A percentile compares a stretch with the other conserved stretches of the same genome.
These are phyloP conservation scores for Naganishia kalamii DNA, from an alignment of 768 basidiomycete species.

Conservation along the genomic window DNA sequence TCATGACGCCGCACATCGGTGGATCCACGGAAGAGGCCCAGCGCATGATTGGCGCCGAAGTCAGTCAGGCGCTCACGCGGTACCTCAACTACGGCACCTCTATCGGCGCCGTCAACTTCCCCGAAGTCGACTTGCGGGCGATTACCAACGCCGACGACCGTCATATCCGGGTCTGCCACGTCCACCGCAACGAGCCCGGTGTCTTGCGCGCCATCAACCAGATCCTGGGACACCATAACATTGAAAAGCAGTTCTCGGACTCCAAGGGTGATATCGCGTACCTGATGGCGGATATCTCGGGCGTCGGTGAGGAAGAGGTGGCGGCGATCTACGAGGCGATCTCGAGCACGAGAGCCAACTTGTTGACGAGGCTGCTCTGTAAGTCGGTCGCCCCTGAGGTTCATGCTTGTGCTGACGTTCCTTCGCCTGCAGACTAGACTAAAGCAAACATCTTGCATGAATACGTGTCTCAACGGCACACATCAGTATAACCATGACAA, in stretches of 20 bases:
- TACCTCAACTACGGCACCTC: conserved; percentile 91
- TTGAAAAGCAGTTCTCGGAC: conserved; percentile 99
- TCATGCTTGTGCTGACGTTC: background rate
- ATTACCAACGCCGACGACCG: conserved; percentile 75
- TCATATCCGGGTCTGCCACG: conserved; percentile 84
- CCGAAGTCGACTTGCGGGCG: conserved; percentile 90
- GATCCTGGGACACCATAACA: conserved; percentile 86
- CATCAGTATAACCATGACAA: background rate
- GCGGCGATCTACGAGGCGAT: conserved; percentile 71
- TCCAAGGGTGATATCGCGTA: conserved; percentile 44
- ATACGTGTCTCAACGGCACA: conserved; percentile 4
- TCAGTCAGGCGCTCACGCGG: conserved; percentile 71
- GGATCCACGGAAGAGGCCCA: conserved; percentile 99
- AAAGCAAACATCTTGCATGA: background rate
- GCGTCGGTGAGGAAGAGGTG: conserved; percentile 75
- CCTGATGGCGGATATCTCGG: conserved; percentile 91
- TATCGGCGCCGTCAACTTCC: conserved; percentile 93
- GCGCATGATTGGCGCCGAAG: conserved; percentile 92
- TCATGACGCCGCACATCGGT: conserved; percentile 97
- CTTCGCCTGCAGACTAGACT: background rate
- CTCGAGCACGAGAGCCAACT: conserved; percentile 71
- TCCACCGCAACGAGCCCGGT: conserved; percentile 70
- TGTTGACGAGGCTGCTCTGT: conserved; percentile 75
- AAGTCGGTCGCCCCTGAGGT: conserved; percentile 24
- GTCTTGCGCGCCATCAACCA: conserved; percentile 93